Base-by-base conservation (phyloP, 805 yeast genomes). In the Candida gorgasii region DNA sequence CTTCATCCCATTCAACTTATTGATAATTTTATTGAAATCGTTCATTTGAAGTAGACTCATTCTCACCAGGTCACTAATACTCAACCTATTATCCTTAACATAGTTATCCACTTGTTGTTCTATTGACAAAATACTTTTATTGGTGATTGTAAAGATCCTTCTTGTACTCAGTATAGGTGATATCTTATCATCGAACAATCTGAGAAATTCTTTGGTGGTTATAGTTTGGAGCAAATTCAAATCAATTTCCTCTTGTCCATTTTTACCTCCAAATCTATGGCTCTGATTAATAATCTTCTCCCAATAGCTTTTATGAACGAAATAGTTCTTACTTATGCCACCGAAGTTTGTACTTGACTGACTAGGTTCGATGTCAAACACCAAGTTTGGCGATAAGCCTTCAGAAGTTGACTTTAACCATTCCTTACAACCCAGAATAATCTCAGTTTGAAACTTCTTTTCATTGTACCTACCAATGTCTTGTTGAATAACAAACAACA, bases 281-380 rank as follows among this genome's bases (percentile, higher is more conserved):
- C 71, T 66, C 37, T 63, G 59, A 29, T 65, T 71, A 3, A 68
- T 48, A 2, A 83, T 79, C 43, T 76, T 76, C 41, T 75, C 80
- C 75, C 79, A 73, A 28, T 58, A 49, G 22, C 61, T 62, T 44
- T 67, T 71, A 56, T 84, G 90, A 2, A 34, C 35, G 16, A 34
- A 39, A 36, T 52, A 54, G 8, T 13, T 30, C 6, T 51, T 50
- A 13, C 54, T 54, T 9, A 45, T 46, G 1, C 36, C 26, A 4
- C 47, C 43, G 43, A 49, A 55, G 39, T 59, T 58, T 14, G 59
- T 51, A 29, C 72, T 65, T 8, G 59, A 49, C 17, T 50, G 49
- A 14, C 50, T 44, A 1, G 75, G 72, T 22, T 48, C 47, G 7
- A 51, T 44, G 20, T 50, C 50, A 36, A 47, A 57, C 12, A 61